Evolutionary conservation across 148 eudicot genomes (phyloP).

Genomic region (Rhododendron vialii): DNA sequence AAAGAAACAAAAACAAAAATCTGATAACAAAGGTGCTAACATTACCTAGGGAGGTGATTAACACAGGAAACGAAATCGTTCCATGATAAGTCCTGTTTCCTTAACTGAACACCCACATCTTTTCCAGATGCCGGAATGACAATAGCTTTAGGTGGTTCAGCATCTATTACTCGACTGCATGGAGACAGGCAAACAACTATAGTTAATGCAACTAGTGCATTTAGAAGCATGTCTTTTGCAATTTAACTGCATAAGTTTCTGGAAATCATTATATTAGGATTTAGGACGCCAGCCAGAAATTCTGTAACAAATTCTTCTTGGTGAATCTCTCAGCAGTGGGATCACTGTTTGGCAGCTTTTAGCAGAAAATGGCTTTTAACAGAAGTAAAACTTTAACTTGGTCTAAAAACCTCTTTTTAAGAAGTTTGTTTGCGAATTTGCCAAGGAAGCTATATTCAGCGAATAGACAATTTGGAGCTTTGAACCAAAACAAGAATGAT

Average conservation of each 20-base stretch:
- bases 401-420: background rate
- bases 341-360: background rate
- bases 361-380: background rate
- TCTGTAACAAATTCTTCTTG: background rate
- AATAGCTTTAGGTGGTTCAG: constrained; percentile 53
- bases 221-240: background rate
- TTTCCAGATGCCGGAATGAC: constrained; percentile 75
- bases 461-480: background rate
- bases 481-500: background rate
- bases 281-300: background rate
- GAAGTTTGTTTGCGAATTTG: background rate
- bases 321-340: background rate
- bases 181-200: constrained; percentile 6
- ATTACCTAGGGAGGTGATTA: constrained; percentile 54
- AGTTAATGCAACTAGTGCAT: background rate
- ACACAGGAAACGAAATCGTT: constrained; percentile 54
- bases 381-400: background rate
- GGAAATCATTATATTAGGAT: background rate
- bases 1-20: background rate
- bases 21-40: background rate
- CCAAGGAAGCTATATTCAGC: background rate
- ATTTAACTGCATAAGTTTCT: background rate
- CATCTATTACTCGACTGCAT: constrained; percentile 80
- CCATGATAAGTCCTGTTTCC: constrained; percentile 77
- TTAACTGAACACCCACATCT: constrained; percentile 39